Base-by-base conservation (phyloP, 306 rosid species). In the Arachis hypogaea region DNA sequence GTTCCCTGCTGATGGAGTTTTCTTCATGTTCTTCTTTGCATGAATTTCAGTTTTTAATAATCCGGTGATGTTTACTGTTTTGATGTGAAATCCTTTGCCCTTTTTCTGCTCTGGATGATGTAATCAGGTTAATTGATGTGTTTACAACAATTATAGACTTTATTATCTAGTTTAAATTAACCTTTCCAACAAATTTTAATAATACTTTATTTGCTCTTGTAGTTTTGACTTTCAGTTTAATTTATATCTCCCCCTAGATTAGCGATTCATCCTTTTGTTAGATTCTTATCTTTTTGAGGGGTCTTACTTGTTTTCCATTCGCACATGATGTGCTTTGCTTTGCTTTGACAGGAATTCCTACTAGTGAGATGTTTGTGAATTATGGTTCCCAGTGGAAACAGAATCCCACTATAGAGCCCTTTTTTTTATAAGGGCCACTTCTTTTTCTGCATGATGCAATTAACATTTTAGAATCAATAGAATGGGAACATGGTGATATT, bases 401-500 rank as follows among this genome's bases (percentile, higher is more conserved):
- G 88, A 77, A 84, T 81, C 83, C 52, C 73, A 6, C 58, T 44
- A 62, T 47, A 55, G 59, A 66, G 61, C 38, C 64, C 22, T 43
- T 68, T 4, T 63, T 70, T 63, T 64, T 66, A 38, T 63, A n/a
- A 57, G 40, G 59, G 78, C 71, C 80, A 69, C 75, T 60, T 54
- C 40, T 78, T 78, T 78, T 84, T 81, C 47, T 45, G 52, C 59
- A 29, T 77, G 70, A 65, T 62, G 75, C 52, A 63, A 63, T 80
- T 73, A 76, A 73, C 75, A 60, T 71, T 59, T 59, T 59, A 65
- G 82, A 66, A 80, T 83, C 73, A 64, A 59, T 63, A 69, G 52
- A 80, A 77, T 80, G 80, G 69, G 66, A 77, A 70, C 69, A 64
- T 69, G 73, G 78, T 77, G 60, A 73, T 80, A 80, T 80, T 73